Evolutionary conservation across 1,284 basidiomycete species (phyloP).

Genomic region (Jaminaea rosea): DNA sequence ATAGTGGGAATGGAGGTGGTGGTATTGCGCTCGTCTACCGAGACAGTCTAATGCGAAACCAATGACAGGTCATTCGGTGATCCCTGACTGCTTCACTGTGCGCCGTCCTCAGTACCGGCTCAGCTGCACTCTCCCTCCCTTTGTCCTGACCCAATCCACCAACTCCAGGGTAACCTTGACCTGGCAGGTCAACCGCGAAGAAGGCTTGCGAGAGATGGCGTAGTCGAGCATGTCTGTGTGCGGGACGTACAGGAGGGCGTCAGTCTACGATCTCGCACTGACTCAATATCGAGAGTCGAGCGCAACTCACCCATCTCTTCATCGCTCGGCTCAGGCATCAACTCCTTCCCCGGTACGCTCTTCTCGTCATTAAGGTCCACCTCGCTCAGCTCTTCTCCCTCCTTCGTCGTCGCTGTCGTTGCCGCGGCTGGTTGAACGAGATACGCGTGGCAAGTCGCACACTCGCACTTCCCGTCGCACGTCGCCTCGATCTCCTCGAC

Average conservation of each 20-base stretch:
- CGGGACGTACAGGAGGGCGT: background rate
- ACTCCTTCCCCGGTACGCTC: background rate
- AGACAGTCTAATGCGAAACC: too few relatives aligned
- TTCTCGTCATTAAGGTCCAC: background rate
- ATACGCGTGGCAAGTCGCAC: conserved; percentile 35
- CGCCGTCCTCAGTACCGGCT: conserved; percentile 10
- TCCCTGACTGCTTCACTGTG: background rate
- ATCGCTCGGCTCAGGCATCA: conserved; percentile 6
- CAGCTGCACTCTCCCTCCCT: conserved; percentile 15
- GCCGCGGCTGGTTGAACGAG: conserved; percentile 8
- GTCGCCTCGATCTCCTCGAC: conserved; percentile 41
- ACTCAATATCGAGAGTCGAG: background rate
- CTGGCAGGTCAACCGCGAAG: conserved; percentile 21
- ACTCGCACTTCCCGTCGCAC: conserved; percentile 42
- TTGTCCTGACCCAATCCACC: conserved; percentile 12
- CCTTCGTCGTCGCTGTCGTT: background rate
- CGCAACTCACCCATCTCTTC: conserved; percentile 1
- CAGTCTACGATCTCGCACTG: background rate
- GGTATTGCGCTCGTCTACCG: too few relatives aligned
- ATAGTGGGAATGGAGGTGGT: background rate
- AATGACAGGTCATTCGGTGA: conserved; percentile 26
- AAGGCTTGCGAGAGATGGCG: conserved; percentile 11
- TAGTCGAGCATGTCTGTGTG: conserved; percentile 25
- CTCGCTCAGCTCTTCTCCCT: background rate
- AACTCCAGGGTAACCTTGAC: conserved; percentile 12